Base-by-base conservation (phyloP, 2,329 filamentous ascomycete genomes). In the Zalaria obscura region DNA sequence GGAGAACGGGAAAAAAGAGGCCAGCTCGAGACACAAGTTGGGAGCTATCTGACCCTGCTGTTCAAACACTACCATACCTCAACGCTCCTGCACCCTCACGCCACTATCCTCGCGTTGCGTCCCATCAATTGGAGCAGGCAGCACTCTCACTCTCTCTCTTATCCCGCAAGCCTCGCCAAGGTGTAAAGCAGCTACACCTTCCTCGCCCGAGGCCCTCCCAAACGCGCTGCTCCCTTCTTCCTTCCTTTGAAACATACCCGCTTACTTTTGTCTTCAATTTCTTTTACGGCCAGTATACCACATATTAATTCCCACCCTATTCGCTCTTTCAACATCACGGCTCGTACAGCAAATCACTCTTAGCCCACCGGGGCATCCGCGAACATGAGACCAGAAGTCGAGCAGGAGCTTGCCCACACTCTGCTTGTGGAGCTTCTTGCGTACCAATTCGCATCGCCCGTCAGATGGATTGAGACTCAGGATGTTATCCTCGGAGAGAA, bases 381-480 rank as follows among this genome's bases (percentile, higher is more conserved):
- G 69, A 80, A 57, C 55, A 96, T 96, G 89, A 85, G 85, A 73
- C 91, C 91, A 65, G 91, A 98, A 77, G 75, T 96, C 66, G 89
- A 98, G 79, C 91, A 98, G 69, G 91, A 98, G 73, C 84, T 98
- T 65, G 83, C 91, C 60, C 89, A 98, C 68, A 96, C 89, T 53
- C 78, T 98, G 67, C 83, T 98, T 61, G 85, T 98, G 52, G 91
- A 98, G 79, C 84, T 98, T 50, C 79, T 98, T 54, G 91, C 91
- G 71, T 98, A 96, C 68, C 91, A 98, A 64, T 98, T 98, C 65
- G 91, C 91, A 56, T 96, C 89, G 41, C 91, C 91, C 39, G 91
- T 98, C 55, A 81, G 91, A 79, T 98, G 91, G 91, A 98, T 98
- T 66, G 91, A 98, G 69, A 98, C 91, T 42, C 91, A 98, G 69